Evolutionary conservation across 805 yeast species (phyloP).

Genomic region (Starmerella scarabaei): DNA sequence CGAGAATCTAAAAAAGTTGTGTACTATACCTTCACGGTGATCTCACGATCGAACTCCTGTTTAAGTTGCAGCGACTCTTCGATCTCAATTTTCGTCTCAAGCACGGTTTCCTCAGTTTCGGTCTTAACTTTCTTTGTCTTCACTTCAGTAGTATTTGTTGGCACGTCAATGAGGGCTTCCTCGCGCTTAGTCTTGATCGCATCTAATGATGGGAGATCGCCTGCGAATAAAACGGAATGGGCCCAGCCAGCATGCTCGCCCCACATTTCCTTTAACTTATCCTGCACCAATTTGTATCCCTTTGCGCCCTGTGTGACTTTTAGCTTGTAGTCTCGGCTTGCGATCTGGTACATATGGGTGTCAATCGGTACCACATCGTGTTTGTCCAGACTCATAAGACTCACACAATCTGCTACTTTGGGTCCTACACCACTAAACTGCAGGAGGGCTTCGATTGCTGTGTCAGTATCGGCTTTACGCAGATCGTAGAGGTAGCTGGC

Average conservation of each 20-base stretch:
- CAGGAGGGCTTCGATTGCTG: constrained; percentile 46
- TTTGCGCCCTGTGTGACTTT: constrained; percentile 29
- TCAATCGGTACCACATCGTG: constrained; percentile 88
- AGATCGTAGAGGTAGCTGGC: constrained; percentile 32
- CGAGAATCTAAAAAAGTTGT: no score
- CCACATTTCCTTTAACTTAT: constrained; percentile 55
- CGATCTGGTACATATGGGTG: constrained; percentile 87
- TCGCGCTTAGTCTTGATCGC: constrained; percentile 6
- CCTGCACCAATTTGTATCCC: constrained; percentile 44
- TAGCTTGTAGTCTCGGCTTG: constrained; percentile 63
- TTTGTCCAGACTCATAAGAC: constrained; percentile 78
- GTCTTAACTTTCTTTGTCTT: no score
- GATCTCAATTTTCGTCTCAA: no score
- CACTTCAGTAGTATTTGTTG: neutral
- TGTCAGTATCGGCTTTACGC: constrained; percentile 36
- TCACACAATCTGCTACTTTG: constrained; percentile 93
- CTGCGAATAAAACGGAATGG: constrained; percentile 82
- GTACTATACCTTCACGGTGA: no score
- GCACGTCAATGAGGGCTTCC: neutral
- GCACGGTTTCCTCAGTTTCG: no score
- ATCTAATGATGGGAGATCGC: constrained; percentile 60
- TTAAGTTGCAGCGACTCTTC: no score
- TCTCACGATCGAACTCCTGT: no score
- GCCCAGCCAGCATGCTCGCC: constrained; percentile 98
- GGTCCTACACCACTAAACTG: constrained; percentile 86